Percentiles rank a stretch among this genome's conserved stretches.
These are phyloP conservation scores for Lyophyllum semitale DNA, from an alignment of 768 basidiomycete genomes.

Conservation along the genomic window DNA sequence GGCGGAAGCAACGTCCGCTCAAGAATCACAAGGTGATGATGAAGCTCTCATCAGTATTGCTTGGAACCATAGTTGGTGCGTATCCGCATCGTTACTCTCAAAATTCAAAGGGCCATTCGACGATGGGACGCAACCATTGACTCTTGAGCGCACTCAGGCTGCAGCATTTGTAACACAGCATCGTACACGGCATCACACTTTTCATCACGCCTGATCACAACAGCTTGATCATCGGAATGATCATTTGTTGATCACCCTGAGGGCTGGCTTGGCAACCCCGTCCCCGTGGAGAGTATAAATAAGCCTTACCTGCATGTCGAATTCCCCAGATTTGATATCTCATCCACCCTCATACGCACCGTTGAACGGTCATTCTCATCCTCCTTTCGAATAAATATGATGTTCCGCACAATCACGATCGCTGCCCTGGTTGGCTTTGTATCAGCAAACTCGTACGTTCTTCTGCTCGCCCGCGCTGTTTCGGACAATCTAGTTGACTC, in stretches of 20 bases:
- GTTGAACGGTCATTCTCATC: constrained; percentile 17
- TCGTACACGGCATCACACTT: neutral
- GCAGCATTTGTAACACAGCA: too few relatives aligned
- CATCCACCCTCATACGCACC: constrained; percentile 17
- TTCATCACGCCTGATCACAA: neutral
- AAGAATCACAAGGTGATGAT: too few relatives aligned
- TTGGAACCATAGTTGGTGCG: too few relatives aligned
- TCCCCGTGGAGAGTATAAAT: constrained; percentile 13
- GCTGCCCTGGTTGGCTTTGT: constrained; percentile 26
- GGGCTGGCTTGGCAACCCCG: constrained; percentile 1
- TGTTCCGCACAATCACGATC: constrained; percentile 19
- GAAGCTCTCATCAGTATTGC: too few relatives aligned
- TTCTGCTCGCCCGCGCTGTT: neutral
- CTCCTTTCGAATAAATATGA: constrained; percentile 18
- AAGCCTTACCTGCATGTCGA: neutral
- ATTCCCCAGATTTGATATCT: constrained; percentile 26
- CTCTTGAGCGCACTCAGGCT: too few relatives aligned
- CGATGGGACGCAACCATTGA: too few relatives aligned
- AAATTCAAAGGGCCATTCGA: too few relatives aligned
- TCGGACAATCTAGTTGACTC: neutral
- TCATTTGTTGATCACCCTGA: neutral
- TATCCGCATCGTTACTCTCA: too few relatives aligned
- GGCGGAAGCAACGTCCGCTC: too few relatives aligned
- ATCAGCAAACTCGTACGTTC: constrained; percentile 22
- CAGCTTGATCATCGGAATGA: neutral